Evolutionary conservation across 306 rosid genomes (phyloP).

Genomic region (Castanospermum australe): DNA sequence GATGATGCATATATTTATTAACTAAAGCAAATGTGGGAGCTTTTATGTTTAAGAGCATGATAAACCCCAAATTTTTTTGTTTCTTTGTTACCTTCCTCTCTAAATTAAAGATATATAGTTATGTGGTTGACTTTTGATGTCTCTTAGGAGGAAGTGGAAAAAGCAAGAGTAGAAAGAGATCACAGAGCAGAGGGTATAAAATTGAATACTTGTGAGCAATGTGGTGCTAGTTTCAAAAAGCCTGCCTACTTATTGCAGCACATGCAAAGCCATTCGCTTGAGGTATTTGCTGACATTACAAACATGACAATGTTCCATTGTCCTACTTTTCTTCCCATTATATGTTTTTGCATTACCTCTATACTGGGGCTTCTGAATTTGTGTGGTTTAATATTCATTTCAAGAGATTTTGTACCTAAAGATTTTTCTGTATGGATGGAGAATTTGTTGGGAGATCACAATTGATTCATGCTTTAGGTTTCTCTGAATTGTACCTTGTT

Average conservation of each 20-base stretch:
- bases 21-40: not conserved
- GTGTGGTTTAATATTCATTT: not conserved
- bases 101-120: not conserved
- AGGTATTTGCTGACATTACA: slow-evolving; percentile 40
- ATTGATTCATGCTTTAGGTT: not conserved
- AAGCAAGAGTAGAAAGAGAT: not conserved
- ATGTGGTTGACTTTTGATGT: not conserved
- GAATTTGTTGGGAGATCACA: not conserved
- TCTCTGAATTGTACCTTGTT: not conserved
- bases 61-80: not conserved
- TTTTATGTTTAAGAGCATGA: not conserved
- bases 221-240: slow-evolving; percentile 60
- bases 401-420: not conserved
- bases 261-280: slow-evolving; percentile 66
- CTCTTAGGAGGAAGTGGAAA: slow-evolving; percentile 45
- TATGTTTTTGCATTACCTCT: not conserved
- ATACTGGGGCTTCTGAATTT: not conserved
- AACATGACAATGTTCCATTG: not conserved
- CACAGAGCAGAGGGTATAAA: not conserved
- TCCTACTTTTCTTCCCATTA: not conserved
- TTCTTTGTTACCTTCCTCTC: not conserved
- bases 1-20: too few species aligned
- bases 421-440: not conserved
- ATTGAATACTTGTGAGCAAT: slow-evolving; percentile 49
- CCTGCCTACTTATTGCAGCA: slow-evolving; percentile 64